phyloP scores from a whole-genome alignment of 495 filamentous ascomycete species.

The Penicillium odoratum region DNA sequence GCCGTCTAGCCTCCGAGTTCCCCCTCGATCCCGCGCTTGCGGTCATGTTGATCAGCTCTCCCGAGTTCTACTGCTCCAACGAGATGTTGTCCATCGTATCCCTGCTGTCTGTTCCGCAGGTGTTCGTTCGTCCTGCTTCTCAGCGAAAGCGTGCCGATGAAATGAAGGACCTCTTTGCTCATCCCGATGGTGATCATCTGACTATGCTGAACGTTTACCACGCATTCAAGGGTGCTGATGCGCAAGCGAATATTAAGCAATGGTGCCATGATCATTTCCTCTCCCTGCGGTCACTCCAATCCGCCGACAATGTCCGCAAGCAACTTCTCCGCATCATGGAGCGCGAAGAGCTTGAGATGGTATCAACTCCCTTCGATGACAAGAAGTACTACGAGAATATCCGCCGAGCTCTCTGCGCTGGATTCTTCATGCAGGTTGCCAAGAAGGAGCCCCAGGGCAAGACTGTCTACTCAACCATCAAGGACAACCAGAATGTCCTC shows the following conservation, averaged over 20 bases:
- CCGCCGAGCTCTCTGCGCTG: conserved; percentile 84
- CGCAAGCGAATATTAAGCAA: conserved; percentile 71
- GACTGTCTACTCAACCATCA: conserved; percentile 83
- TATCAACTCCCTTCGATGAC: conserved; percentile 87
- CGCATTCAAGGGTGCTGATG: conserved; percentile 79
- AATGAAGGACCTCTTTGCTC: conserved; percentile 93
- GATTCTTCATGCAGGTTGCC: conserved; percentile 99
- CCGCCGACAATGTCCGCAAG: conserved; percentile 87
- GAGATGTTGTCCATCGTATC: conserved; percentile 95
- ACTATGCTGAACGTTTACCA: conserved; percentile 98
- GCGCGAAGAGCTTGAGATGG: conserved; percentile 75
- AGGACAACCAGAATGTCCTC: conserved; percentile 88
- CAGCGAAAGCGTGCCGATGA: conserved; percentile 92
- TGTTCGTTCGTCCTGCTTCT: conserved; percentile 84
- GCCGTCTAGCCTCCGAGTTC: conserved; percentile 89
- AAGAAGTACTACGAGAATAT: conserved; percentile 99
- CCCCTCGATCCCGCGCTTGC: conserved; percentile 93
- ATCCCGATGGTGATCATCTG: conserved; percentile 90
- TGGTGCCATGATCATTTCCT: conserved; percentile 99
- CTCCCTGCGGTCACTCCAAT: conserved; percentile 82
- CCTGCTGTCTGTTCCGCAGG: conserved; percentile 89
- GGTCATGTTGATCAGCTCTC: conserved; percentile 96
- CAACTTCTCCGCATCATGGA: conserved; percentile 98
- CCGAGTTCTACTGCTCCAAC: conserved; percentile 98
- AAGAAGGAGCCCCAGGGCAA: conserved; percentile 79